Evolutionary conservation across 2,329 filamentous ascomycete genomes (phyloP).

Genomic region (Epichloe elymi): DNA sequence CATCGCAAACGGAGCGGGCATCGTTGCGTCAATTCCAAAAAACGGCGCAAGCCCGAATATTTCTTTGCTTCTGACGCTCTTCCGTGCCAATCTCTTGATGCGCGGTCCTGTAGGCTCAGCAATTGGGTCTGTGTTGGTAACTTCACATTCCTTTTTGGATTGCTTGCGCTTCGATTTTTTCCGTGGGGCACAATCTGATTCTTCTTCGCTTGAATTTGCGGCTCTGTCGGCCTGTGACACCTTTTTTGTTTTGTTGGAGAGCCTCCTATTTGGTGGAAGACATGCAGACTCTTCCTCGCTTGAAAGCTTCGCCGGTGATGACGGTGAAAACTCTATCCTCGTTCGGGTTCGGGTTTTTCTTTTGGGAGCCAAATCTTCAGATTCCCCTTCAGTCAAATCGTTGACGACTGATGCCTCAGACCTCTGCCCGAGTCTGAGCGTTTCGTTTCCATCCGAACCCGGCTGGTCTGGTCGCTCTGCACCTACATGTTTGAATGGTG

Average conservation of each 20-base stretch:
- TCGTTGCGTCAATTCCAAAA: conserved; percentile 5
- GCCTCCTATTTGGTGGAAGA: background rate
- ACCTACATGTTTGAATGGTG: background rate
- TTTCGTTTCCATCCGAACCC: background rate
- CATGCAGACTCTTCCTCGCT: background rate
- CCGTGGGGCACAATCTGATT: background rate
- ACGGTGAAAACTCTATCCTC: background rate
- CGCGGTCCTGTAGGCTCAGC: conserved; percentile 17
- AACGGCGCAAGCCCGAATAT: conserved; percentile 27
- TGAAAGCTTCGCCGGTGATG: background rate
- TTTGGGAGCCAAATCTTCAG: background rate
- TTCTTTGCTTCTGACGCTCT: conserved; percentile 32
- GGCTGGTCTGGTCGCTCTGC: background rate
- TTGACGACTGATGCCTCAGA: background rate
- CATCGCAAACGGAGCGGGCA: conserved; percentile 9
- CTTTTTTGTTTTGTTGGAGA: background rate
- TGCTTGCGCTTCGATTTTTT: background rate
- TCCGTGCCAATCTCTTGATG: conserved; percentile 26
- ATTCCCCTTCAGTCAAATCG: background rate
- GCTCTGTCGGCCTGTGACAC: background rate
- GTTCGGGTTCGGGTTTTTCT: background rate
- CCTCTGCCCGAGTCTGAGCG: background rate
- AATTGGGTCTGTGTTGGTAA: background rate
- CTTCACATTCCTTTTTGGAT: background rate
- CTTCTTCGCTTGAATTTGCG: background rate